Conservation (phyloP, 371 early-diverging fungal species). For the Funneliformis caledonium region DNA sequence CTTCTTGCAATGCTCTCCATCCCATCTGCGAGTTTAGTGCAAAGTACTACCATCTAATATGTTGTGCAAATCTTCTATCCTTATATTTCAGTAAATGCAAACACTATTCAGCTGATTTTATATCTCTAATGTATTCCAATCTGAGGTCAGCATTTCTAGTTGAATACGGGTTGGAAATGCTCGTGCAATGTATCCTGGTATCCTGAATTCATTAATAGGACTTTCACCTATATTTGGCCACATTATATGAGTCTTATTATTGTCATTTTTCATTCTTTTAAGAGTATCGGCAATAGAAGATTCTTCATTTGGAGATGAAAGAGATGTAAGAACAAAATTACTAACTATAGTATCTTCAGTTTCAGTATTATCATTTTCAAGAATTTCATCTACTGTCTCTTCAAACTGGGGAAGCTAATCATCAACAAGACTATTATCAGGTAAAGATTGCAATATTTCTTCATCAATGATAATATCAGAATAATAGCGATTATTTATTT, state of each 20-base stretch:
- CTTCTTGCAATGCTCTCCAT: conserved; percentile 2
- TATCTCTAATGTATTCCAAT: neutral
- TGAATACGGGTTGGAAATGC: too few species aligned
- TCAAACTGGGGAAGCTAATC: neutral
- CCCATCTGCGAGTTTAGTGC: conserved; percentile 12
- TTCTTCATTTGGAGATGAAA: conserved; percentile 2
- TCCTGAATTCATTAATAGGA: conserved; percentile 18
- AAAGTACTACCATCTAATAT: neutral
- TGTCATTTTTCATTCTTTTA: neutral
- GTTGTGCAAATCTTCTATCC: conserved; percentile 14
- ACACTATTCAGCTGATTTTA: conserved; percentile 10
- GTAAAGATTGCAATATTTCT: neutral
- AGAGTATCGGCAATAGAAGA: neutral
- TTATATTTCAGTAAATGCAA: conserved; percentile 1
- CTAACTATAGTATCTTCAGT: neutral
- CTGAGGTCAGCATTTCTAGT: conserved; percentile 5
- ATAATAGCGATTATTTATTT: neutral
- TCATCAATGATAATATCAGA: too few species aligned
- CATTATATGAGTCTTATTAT: neutral
- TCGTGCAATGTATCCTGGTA: neutral
- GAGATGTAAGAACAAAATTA: neutral
- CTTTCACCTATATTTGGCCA: neutral
- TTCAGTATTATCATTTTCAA: neutral
- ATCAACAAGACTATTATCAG: neutral
- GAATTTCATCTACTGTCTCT: neutral